Conservation (phyloP, 2,329 filamentous ascomycete genomes). For the Epichloe glyceriae region DNA sequence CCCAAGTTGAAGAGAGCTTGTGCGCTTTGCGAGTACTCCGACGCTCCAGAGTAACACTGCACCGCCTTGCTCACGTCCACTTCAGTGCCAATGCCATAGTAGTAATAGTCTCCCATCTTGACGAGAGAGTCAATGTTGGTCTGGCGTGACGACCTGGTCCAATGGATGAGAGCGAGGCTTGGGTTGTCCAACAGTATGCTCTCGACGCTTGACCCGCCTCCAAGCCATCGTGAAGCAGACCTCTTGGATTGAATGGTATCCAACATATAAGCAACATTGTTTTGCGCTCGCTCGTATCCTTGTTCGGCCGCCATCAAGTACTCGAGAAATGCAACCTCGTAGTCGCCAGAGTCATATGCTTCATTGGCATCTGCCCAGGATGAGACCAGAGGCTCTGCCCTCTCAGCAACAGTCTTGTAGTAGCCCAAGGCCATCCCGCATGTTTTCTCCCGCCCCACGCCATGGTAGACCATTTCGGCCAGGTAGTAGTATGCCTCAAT, state of each 20-base stretch:
- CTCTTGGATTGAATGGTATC: constrained; percentile 52
- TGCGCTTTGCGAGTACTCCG: constrained; percentile 81
- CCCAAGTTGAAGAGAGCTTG: constrained; percentile 95
- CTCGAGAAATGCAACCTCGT: constrained; percentile 65
- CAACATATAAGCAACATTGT: constrained; percentile 78
- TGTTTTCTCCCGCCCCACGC: constrained; percentile 65
- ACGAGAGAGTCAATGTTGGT: constrained; percentile 86
- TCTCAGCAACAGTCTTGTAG: constrained; percentile 70
- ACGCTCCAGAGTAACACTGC: constrained; percentile 82
- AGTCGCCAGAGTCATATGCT: constrained; percentile 67
- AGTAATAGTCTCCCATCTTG: constrained; percentile 98
- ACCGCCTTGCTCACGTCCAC: constrained; percentile 74
- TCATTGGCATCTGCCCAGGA: constrained; percentile 73
- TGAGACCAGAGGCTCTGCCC: constrained; percentile 59
- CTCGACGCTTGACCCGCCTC: constrained; percentile 22
- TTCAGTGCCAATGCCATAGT: constrained; percentile 63
- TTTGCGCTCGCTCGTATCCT: constrained; percentile 79
- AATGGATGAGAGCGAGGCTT: constrained; percentile 70
- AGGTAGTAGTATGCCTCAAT: constrained; percentile 89
- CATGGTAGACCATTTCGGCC: constrained; percentile 72
- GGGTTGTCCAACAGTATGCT: constrained; percentile 36
- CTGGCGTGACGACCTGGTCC: constrained; percentile 88
- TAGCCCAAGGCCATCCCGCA: constrained; percentile 68
- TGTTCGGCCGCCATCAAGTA: constrained; percentile 86
- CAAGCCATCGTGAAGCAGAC: constrained; percentile 29